phyloP scores from a whole-genome alignment of 2,329 filamentous ascomycete genomes.

The Colletotrichum limetticola region DNA sequence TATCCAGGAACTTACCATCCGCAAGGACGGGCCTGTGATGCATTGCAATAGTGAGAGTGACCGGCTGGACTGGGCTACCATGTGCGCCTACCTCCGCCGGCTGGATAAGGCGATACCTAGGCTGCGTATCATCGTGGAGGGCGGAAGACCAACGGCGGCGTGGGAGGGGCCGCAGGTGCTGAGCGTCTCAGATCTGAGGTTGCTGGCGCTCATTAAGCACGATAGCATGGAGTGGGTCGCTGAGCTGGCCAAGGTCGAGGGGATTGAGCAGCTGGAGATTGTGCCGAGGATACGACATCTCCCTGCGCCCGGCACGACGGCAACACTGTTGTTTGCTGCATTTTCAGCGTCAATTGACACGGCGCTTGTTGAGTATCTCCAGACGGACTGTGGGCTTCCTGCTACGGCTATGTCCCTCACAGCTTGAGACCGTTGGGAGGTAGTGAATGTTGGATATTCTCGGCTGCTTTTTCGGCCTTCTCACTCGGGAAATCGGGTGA shows the following conservation, averaged over 20 bases:
- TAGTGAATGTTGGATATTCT: no score
- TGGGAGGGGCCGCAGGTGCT: conserved; percentile 62
- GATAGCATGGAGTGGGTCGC: conserved; percentile 68
- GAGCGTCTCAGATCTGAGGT: conserved; percentile 56
- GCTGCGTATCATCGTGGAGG: conserved; percentile 64
- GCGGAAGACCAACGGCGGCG: conserved; percentile 61
- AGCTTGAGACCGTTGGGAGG: not conserved
- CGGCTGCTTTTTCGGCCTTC: not conserved
- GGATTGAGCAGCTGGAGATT: conserved; percentile 62
- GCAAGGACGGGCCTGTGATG: conserved; percentile 62
- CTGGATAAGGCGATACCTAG: conserved; percentile 53
- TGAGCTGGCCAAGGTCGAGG: conserved; percentile 61
- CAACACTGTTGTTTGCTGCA: conserved; percentile 67
- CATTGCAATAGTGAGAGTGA: conserved; percentile 60
- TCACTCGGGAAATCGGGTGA: conserved; percentile 17
- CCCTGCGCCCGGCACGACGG: conserved; percentile 61
- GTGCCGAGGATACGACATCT: conserved; percentile 64
- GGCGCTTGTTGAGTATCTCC: conserved; percentile 64
- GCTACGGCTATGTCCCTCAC: not conserved
- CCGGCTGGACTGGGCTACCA: conserved; percentile 56
- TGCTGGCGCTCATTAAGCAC: conserved; percentile 55
- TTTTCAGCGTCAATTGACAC: conserved; percentile 70
- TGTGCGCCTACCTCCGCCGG: conserved; percentile 55
- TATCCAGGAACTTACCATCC: conserved; percentile 61
- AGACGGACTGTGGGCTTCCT: conserved; percentile 38